Evolutionary conservation across 1,284 basidiomycete genomes (phyloP), one percentile per base, ranked within the genome.

Genomic region (Fomes fomentarius): DNA sequence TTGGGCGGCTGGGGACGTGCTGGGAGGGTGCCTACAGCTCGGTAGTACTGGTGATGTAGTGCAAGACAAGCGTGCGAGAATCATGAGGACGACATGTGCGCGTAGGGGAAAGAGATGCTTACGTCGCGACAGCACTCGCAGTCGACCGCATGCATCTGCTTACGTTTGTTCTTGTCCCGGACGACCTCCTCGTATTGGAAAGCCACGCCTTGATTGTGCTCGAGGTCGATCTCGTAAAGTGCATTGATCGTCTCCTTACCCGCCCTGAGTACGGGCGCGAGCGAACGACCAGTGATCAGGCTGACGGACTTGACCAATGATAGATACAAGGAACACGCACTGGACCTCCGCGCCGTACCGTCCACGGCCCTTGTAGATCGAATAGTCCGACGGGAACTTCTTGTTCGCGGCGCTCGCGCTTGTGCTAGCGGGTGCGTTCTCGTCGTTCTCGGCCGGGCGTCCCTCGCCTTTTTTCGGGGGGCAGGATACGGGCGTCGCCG

Each of bases 71-170:
- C 21, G 12, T 10, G 40, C 8, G 12, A 11, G 22, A 30, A n/a
- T n/a, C n/a, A n/a, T n/a, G n/a, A n/a, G n/a, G n/a, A n/a, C n/a
- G n/a, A n/a, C n/a, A n/a, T n/a, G n/a, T n/a, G n/a, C n/a, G n/a
- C n/a, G n/a, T n/a, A n/a, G n/a, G n/a, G n/a, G n/a, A n/a, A 10
- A 11, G 26, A 17, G 34, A n/a, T 22, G 33, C 19, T 10, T n/a
- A 93, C 94, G 46, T 87, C 90, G 39, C 78, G 81, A 69, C 94
- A 97, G 57, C 87, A 89, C 63, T 92, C 90, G 69, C 94, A 97
- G 60, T 93, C 92, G 1, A 78, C 84, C 5, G 82, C 94, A 45
- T 89, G 78, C 78, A 96, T 80, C 55, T 76, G 74, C 62, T 78
- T 79, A 39, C 94, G 76, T 41, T 83, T 81, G 14, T 82, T 79